phyloP scores from a whole-genome alignment of 306 rosid species.

The Ceratonia siliqua region DNA sequence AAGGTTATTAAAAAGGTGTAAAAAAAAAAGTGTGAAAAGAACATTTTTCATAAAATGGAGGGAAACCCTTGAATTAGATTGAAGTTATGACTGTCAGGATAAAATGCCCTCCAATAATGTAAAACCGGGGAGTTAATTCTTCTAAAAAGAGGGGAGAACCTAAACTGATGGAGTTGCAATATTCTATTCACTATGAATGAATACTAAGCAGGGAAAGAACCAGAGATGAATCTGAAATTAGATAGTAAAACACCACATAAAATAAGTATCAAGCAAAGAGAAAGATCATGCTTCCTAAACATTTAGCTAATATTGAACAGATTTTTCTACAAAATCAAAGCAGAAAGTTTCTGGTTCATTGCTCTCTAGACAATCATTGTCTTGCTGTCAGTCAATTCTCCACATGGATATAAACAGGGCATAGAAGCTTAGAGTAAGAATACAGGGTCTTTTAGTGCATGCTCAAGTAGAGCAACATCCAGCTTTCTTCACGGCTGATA shows the following conservation, averaged over 20 bases:
- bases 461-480: constrained; percentile 58
- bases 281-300: constrained; percentile 25
- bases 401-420: constrained; percentile 47
- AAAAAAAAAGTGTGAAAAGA: too few relatives aligned
- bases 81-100: too few relatives aligned
- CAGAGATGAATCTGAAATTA: not conserved
- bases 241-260: constrained; percentile 6
- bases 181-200: too few relatives aligned
- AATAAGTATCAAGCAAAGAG: constrained; percentile 11
- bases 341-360: constrained; percentile 32
- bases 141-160: too few relatives aligned
- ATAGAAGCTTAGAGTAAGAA: constrained; percentile 21
- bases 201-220: not conserved
- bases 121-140: too few relatives aligned
- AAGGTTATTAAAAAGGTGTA: too few relatives aligned
- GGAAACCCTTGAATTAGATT: too few relatives aligned
- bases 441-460: constrained; percentile 25
- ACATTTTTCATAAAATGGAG: too few relatives aligned
- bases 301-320: constrained; percentile 39
- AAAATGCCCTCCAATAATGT: too few relatives aligned
- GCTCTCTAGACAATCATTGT: constrained; percentile 42
- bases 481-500: constrained; percentile 45
- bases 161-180: too few relatives aligned
- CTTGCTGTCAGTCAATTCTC: constrained; percentile 36
- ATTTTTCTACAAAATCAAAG: constrained; percentile 33